These are phyloP conservation scores for Aspergillus glaucus DNA, from an alignment of 2,329 filamentous ascomycete genomes.

Conservation along the genomic window DNA sequence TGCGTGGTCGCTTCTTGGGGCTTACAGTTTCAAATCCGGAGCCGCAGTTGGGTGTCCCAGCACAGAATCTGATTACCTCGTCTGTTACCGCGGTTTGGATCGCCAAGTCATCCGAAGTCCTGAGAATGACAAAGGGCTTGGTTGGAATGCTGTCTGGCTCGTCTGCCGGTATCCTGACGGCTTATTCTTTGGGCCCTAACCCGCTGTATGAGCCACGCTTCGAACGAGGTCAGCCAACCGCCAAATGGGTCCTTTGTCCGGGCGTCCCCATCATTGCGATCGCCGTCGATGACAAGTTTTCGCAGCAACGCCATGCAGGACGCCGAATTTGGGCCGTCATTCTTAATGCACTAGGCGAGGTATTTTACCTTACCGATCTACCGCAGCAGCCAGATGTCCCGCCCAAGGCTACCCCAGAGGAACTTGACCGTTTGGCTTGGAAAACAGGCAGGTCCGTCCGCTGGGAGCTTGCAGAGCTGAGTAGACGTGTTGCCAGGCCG, in stretches of 20 bases:
- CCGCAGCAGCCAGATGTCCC: conserved; percentile 52
- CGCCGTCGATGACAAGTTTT: conserved; percentile 77
- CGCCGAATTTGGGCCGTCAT: conserved; percentile 82
- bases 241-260: conserved; percentile 83
- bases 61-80: conserved; percentile 62
- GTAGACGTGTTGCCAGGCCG: conserved; percentile 62
- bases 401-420: conserved; percentile 39
- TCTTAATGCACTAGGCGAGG: conserved; percentile 88
- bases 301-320: conserved; percentile 59
- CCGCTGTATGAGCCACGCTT: conserved; percentile 56
- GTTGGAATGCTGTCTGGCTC: conserved; percentile 79
- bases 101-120: conserved; percentile 70
- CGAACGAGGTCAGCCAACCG: conserved; percentile 70
- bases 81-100: conserved; percentile 80
- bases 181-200: conserved; percentile 67
- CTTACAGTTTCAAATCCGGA: conserved; percentile 55
- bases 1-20: conserved; percentile 67
- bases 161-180: conserved; percentile 72
- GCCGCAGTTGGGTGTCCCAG: conserved; percentile 67
- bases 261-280: conserved; percentile 87
- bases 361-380: conserved; percentile 73
- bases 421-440: conserved; percentile 67
- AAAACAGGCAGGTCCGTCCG: conserved; percentile 67
- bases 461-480: conserved; percentile 76
- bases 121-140: conserved; percentile 66